Evolutionary conservation across 2,329 filamentous ascomycete genomes (phyloP), one percentile per base, ranked within the genome.

Genomic region (Trichophyton mentagrophytes): DNA sequence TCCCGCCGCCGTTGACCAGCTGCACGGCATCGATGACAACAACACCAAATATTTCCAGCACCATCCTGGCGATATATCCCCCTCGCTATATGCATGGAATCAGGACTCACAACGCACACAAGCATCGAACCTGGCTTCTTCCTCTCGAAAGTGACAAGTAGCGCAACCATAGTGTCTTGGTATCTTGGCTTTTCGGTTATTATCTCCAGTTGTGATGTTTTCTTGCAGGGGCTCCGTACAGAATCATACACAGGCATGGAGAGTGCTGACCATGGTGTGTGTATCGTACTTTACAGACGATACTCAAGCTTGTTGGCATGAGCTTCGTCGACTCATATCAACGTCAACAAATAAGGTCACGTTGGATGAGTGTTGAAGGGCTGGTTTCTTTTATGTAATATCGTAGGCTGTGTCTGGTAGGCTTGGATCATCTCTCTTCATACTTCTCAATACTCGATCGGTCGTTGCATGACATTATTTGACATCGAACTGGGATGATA

Each of bases 161-260:
- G 51, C 30, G 30, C 27, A 55, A 36, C 33, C 27, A 27, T 55
- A 36, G 27, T 17, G 27, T 36, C 51, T 55, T 55, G 51, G 51
- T 55, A 38, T 36, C 51, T 55, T 55, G 51, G 51, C 51, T 7
- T 55, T 55, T 55, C 51, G 51, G 51, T 55, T 55, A 55, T 33
- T 33, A 55, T 55, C 25, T 55, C 51, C 30, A 36, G 51, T 55
- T 55, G 51, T 55, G 51, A 17, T 55, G 25, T 55, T 17, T 30
- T 55, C n/a, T 55, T 36, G 30, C 51, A 55, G 33, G 51, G 51
- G 20, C 38, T 9, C 7, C 51, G 20, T 51, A 51, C 27, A 17
- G 8, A 33, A n/a, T 15, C 38, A 55, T 27, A 20, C 9, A 4
- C 13, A 33, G 2, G 22, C 15, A 30, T 27, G 13, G 27, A 30